A percentile compares a stretch with the other conserved stretches of the same genome.
Evolutionary conservation across 2,329 filamentous ascomycete species (phyloP).

Genomic region (Monosporascus cannonballus): DNA sequence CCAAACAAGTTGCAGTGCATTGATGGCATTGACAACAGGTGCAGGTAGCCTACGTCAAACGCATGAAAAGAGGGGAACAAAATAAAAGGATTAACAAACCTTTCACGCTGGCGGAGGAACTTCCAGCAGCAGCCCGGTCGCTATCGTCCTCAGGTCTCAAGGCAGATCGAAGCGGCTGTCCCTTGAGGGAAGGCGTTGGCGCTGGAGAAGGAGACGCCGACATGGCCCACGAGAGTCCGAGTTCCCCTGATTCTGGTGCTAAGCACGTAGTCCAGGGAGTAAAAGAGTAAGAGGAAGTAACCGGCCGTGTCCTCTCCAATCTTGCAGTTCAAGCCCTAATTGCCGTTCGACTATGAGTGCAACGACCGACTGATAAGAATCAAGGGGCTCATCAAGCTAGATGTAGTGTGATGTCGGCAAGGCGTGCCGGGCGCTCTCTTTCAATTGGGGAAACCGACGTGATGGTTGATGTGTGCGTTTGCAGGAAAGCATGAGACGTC

Average conservation of each 20-base stretch:
- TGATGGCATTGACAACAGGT: background rate
- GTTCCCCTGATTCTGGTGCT: too few relatives aligned
- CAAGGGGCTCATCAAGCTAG: background rate
- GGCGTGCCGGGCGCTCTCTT: background rate
- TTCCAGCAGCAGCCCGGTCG: slow-evolving; percentile 16
- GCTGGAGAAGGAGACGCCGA: slow-evolving; percentile 13
- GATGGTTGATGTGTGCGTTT: background rate
- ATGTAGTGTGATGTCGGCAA: background rate
- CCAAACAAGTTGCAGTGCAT: background rate
- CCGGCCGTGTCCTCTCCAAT: background rate
- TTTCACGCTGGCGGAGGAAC: slow-evolving; percentile 16
- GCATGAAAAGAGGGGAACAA: background rate
- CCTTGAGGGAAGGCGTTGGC: slow-evolving; percentile 15
- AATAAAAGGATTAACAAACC: slow-evolving; percentile 16
- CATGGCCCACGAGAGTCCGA: slow-evolving; percentile 8
- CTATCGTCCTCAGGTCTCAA: slow-evolving; percentile 26
- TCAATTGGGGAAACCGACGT: background rate
- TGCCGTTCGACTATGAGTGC: background rate
- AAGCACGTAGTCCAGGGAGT: background rate
- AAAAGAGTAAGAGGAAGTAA: slow-evolving; percentile 2
- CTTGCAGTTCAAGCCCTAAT: too few relatives aligned
- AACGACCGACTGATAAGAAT: slow-evolving; percentile 2
- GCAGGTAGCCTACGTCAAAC: background rate
- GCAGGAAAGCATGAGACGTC: background rate
- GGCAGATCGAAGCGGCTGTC: slow-evolving; percentile 22